These are phyloP conservation scores for Trichoderma koningii DNA, from an alignment of 2,329 filamentous ascomycete genomes.

Conservation along the genomic window DNA sequence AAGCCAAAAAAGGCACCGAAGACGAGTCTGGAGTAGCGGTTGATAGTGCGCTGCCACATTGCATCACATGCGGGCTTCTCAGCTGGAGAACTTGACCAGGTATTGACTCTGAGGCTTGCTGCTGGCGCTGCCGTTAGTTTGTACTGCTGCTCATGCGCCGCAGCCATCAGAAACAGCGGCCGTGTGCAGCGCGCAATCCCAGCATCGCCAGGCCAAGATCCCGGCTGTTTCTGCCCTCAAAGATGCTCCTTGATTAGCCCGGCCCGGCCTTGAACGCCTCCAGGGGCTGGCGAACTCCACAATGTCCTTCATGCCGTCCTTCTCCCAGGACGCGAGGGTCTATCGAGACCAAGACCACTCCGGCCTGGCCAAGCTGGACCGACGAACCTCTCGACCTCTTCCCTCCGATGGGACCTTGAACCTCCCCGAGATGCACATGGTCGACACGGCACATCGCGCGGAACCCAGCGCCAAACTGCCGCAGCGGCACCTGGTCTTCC, in stretches of 20 bases:
- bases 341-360: constrained; percentile 37
- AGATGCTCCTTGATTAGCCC: constrained; percentile 27
- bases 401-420: constrained; percentile 32
- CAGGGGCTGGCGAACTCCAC: constrained; percentile 36
- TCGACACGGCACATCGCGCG: constrained; percentile 14
- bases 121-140: neutral
- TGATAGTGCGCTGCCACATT: constrained; percentile 19
- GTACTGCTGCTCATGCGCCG: constrained; percentile 33
- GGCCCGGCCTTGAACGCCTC: constrained; percentile 28
- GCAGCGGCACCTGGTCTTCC: constrained; percentile 55
- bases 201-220: constrained; percentile 3
- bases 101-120: neutral
- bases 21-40: constrained; percentile 3
- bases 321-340: constrained; percentile 37
- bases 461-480: constrained; percentile 35
- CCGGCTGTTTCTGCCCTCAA: constrained; percentile 13
- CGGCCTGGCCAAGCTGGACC: constrained; percentile 31
- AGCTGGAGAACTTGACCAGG: neutral
- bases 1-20: neutral
- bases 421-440: constrained; percentile 31
- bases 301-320: constrained; percentile 47
- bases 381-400: constrained; percentile 32
- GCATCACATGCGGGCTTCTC: constrained; percentile 33
- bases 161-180: constrained; percentile 14
- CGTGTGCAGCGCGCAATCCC: constrained; percentile 16